Evolutionary conservation across 176 grass and related monocot genomes (phyloP), one percentile per base, ranked within the genome.

Genomic region (Ananas comosus): DNA sequence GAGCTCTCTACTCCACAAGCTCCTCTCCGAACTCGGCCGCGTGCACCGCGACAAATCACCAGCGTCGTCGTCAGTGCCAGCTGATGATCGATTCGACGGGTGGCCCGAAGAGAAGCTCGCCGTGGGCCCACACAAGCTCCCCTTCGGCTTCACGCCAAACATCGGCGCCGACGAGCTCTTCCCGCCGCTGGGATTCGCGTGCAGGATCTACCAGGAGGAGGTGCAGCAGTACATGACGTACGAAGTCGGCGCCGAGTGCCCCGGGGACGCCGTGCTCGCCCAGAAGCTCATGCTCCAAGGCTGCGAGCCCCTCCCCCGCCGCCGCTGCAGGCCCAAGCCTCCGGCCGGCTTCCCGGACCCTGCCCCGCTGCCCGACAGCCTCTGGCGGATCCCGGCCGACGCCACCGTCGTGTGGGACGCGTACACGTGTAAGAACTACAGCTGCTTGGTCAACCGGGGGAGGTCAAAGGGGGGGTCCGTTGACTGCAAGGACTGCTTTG

Each of bases 341-440:
- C 72, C 61, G 27, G 71, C 68, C 8, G 64, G 82, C 48, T 96
- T 84, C 74, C 51, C 16, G 2, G 75, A 91, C 65, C 92, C 92
- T 7, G 3, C 12, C 7, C 73, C 79, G 10, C 67, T 91, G 0
- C 88, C 85, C 19, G 64, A 12, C 23, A 91, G 92, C 79, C 79
- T 91, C 12, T 96, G 92, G 92, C 65, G 83, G 53, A 71, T 81
- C 19, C 92, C 88, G 61, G 11, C 79, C 1, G 88, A 96, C 78
- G 78, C 86, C n/a, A 89, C 80, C 64, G 80, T 87, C 56, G 74
- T 79, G 48, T 89, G 88, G 92, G 65, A 80, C 3, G 83, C 88
- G 0, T 91, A 89, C 85, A 85, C 83, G 63, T 96, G 92, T 81
- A 96, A 96, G 86, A 96, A 91, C 71, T 96, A 96, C 80, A 82